A percentile compares a stretch with the other conserved stretches of the same genome.
phyloP scores from a whole-genome alignment of 2,329 filamentous ascomycete species.

The Beauveria sp. region DNA sequence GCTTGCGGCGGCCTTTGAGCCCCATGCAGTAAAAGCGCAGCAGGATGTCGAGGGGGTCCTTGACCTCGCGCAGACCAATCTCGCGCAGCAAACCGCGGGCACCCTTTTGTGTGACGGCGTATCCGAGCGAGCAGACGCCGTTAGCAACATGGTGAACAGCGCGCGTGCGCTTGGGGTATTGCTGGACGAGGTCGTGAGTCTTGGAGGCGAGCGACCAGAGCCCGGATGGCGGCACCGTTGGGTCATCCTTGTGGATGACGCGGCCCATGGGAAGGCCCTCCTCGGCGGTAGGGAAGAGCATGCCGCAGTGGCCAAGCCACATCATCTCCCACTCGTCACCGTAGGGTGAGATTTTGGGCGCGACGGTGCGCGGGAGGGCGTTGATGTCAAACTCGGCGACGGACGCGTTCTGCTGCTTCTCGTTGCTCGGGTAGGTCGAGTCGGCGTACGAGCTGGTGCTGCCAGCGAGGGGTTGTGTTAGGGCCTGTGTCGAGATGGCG shows the following conservation, averaged over 20 bases:
- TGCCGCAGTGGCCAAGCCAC: conserved; percentile 40
- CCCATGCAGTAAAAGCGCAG: conserved; percentile 39
- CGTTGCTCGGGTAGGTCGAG: conserved; percentile 17
- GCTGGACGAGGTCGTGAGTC: conserved; percentile 23
- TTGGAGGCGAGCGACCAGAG: conserved; percentile 24
- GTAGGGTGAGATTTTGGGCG: conserved; percentile 30
- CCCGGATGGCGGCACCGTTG: conserved; percentile 24
- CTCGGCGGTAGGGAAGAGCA: conserved; percentile 19
- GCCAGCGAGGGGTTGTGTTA: conserved; percentile 21
- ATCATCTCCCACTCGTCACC: conserved; percentile 42
- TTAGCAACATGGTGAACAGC: conserved; percentile 31
- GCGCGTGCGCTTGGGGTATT: conserved; percentile 32
- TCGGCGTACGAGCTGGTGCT: conserved; percentile 13
- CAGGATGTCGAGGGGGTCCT: conserved; percentile 34
- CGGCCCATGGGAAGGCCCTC: conserved; percentile 19
- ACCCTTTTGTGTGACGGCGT: conserved; percentile 34
- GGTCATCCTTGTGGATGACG: conserved; percentile 22
- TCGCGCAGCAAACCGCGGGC: conserved; percentile 32
- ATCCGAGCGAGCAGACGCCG: conserved; percentile 33
- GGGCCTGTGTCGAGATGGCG: conserved; percentile 25
- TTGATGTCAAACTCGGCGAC: conserved; percentile 14
- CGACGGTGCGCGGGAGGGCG: conserved; percentile 10
- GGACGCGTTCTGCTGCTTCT: background rate
- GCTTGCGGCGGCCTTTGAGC: conserved; percentile 22
- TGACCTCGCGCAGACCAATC: conserved; percentile 30